Evolutionary conservation across 129 eudicot genomes (phyloP), one percentile per base, ranked within the genome.

Genomic region (Escallonia rubra): DNA sequence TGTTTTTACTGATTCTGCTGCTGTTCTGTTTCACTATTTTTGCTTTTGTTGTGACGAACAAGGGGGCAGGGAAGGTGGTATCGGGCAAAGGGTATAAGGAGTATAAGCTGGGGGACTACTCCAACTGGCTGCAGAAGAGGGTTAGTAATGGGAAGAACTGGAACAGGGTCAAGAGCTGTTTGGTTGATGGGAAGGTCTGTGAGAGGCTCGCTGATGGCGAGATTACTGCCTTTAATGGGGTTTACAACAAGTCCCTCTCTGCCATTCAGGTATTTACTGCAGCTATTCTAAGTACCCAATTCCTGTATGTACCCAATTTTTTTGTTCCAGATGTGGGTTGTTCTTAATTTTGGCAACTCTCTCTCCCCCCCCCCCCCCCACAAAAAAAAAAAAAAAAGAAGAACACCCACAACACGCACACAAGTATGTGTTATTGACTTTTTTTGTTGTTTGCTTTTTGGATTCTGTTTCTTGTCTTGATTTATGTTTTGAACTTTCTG

Each of bases 11-110:
- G 34, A 91, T 91, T 52, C 8, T 86, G 4, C 51, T 88, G 2
- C 47, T 92, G 4, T 67, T 86, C 62, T 78, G 85, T 66, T 90
- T 90, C 79, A 87, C 95, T 6, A 82, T 91, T n/a, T 87, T 91
- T 34, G 96, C 96, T 3, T 91, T 91, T n/a, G 96, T 79, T 6
- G 96, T 87, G 9, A 87, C 93, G 6, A 91, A 87, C 39, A 86
- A 82, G 45, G 99, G 96, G 7, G 95, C 99, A 10, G 95, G 99
- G 0, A 82, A 85, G 59, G 72, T 50, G 3, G 3, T 87, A 0
- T 80, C 96, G 0, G 84, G 59, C 0, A 76, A 68, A 60, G 99
- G 99, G 43, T 89, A 94, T 62, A 94, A 89, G 83, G 99, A 94
- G 68, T 89, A 94, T 8, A 78, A 72, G 43, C 67, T 89, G 3